phyloP scores from a whole-genome alignment of 257 asterid genomes.

The Paulownia fortunei region DNA sequence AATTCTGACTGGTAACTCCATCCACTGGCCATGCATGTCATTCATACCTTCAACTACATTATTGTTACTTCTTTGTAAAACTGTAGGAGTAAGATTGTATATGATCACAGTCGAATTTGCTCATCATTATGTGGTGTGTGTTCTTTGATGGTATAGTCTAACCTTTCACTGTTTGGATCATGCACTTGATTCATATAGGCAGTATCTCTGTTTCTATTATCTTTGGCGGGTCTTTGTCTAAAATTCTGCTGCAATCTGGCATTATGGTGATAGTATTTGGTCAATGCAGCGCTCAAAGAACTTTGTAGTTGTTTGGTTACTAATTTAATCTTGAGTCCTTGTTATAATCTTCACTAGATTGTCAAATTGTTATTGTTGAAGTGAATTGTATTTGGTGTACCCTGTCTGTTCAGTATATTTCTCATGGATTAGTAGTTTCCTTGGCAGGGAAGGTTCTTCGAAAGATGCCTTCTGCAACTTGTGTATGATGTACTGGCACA shows the following conservation, averaged over 20 bases:
- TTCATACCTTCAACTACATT: not conserved
- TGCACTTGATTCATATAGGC: not conserved
- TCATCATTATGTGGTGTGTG: not conserved
- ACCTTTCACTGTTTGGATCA: not conserved
- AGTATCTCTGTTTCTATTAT: not conserved
- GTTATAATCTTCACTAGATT: not conserved
- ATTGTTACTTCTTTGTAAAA: not conserved
- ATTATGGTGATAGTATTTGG: not conserved
- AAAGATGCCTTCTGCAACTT: not conserved
- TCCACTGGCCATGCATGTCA: not conserved
- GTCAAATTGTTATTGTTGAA: not conserved
- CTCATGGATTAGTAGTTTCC: constrained; percentile 6
- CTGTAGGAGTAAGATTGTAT: not conserved
- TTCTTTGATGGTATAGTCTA: not conserved
- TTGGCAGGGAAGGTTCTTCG: not conserved
- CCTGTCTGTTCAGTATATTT: not conserved
- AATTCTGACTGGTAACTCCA: not conserved
- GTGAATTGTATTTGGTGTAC: not conserved
- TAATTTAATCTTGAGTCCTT: not conserved
- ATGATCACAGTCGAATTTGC: not conserved
- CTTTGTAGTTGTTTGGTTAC: too few relatives aligned
- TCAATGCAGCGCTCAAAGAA: not conserved
- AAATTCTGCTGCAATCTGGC: not conserved
- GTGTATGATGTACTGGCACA: not conserved
- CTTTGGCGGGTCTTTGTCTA: not conserved